phyloP scores from a whole-genome alignment of 352 stramenopile species.

The Phytophthora vignae region DNA sequence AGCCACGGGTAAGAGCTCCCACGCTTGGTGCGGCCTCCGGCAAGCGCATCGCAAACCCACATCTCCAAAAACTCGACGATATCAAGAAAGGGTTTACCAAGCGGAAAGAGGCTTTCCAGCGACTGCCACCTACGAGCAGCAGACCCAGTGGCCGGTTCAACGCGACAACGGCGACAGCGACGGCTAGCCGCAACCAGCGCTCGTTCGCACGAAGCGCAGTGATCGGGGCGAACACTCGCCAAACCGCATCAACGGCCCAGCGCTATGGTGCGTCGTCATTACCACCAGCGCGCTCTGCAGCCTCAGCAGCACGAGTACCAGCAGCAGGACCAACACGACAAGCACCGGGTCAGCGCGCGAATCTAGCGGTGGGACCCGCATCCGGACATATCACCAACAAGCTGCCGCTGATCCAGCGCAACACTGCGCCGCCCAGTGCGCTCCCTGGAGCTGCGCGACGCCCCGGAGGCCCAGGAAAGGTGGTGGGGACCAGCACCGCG shows the following conservation, averaged over 20 bases:
- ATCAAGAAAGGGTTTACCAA: constrained; percentile 69
- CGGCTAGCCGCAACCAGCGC: constrained; percentile 24
- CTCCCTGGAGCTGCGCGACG: constrained; percentile 3
- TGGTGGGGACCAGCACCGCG: constrained; percentile 21
- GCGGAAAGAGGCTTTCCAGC: constrained; percentile 61
- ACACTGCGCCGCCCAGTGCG: not conserved
- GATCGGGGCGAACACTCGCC: constrained; percentile 20
- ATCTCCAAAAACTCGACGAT: constrained; percentile 73
- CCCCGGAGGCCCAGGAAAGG: not conserved
- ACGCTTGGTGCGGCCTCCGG: constrained; percentile 57
- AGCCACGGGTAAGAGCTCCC: constrained; percentile 55
- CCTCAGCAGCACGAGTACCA: not conserved
- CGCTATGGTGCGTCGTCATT: constrained; percentile 12
- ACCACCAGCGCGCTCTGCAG: constrained; percentile 12
- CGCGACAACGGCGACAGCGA: constrained; percentile 6
- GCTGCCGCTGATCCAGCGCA: constrained; percentile 29
- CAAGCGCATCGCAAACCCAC: constrained; percentile 61
- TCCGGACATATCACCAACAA: constrained; percentile 23
- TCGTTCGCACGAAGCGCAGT: constrained; percentile 33
- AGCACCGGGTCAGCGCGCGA: constrained; percentile 1
- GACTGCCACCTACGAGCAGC: constrained; percentile 31
- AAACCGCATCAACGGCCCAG: constrained; percentile 9
- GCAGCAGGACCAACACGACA: constrained; percentile 12
- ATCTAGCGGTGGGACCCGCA: constrained; percentile 3
- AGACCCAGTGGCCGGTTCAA: constrained; percentile 24